Percentiles rank a stretch among this genome's conserved stretches.
phyloP scores from a whole-genome alignment of 129 eudicot genomes.

The Artemisia tridentata region DNA sequence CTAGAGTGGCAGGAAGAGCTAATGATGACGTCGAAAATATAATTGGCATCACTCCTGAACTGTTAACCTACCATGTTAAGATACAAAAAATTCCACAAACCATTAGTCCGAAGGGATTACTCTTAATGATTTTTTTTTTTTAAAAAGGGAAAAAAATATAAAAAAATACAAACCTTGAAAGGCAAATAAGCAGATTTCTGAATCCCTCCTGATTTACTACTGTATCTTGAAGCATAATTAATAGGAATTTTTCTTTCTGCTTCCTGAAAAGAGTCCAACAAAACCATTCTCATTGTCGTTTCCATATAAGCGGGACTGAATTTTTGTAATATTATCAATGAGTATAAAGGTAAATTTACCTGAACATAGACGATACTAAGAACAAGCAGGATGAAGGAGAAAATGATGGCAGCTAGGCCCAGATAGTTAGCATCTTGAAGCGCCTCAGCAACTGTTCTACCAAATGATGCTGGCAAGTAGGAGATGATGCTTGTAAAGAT shows the following conservation, averaged over 20 bases:
- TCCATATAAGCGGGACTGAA: background rate
- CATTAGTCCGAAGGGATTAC: background rate
- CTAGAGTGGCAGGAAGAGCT: slow-evolving; percentile 95
- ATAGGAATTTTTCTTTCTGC: slow-evolving; percentile 98
- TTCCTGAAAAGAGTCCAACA: slow-evolving; percentile 56
- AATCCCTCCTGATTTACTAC: slow-evolving; percentile 76
- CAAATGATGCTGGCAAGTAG: slow-evolving; percentile 94
- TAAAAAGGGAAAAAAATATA: background rate
- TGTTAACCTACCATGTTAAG: slow-evolving; percentile 64
- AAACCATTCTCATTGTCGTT: background rate
- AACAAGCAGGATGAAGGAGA: slow-evolving; percentile 77
- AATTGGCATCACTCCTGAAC: slow-evolving; percentile 99
- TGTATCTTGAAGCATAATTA: slow-evolving; percentile 96
- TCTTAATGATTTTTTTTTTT: background rate
- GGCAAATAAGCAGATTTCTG: slow-evolving; percentile 96
- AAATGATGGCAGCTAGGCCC: slow-evolving; percentile 66
- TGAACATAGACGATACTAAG: slow-evolving; percentile 98
- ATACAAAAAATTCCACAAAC: slow-evolving; percentile 4
- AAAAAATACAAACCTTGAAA: slow-evolving; percentile 64
- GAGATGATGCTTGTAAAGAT: slow-evolving; percentile 97
- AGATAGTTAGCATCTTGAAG: slow-evolving; percentile 84
- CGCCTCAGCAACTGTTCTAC: slow-evolving; percentile 90
- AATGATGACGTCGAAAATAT: slow-evolving; percentile 94
- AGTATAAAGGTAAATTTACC: slow-evolving; percentile 41
- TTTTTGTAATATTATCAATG: background rate